Evolutionary conservation across 2,329 filamentous ascomycete species (phyloP), one percentile per base, ranked within the genome.

Genomic region (Ophiostoma sp.): DNA sequence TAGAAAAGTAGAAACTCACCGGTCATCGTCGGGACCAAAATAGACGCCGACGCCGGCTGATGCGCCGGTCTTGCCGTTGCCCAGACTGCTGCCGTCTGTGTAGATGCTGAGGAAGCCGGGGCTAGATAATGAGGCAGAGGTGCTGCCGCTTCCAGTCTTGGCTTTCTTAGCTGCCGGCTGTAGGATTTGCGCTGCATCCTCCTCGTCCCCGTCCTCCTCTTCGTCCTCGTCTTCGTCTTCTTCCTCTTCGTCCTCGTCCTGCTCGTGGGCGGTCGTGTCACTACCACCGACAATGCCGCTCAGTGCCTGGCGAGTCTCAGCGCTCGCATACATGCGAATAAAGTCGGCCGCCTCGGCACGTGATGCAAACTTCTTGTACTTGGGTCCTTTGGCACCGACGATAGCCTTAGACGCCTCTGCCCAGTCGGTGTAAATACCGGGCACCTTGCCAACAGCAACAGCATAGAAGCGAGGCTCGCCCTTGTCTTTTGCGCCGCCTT

Each of bases 271-370:
- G 65, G 35, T 15, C 62, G 62, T 23, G 11, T 23, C 35, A 15
- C 62, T 39, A 20, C 62, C 62, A 13, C 33, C 62, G 8, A 39
- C 62, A n/a, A 75, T 69, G 72, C 77, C 70, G 27, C 80, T 80
- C 57, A 83, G 75, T 3, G 78, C 78, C 57, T 81, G 77, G 64
- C 82, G 79, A 2, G 82, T 80, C n/a, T 80, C 80, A 27, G 77
- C 78, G 72, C 79, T 81, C n/a, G 81, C 82, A 69, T 80, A 79
- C 74, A 80, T 76, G 72, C 79, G 80, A 68, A 97, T 91, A 77
- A 91, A 97, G 27, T 87, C 87, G 76, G 94, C 87, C 0, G 94
- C 94, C 78, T 96, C 93, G 71, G 83, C 83, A 35, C 85, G 83
- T 0, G 86, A 90, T 4, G 81, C 79, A 74, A 93, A 94, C 72